Base-by-base conservation (phyloP, 108 stramenopile genomes). In the Mediolabrus comicus region DNA sequence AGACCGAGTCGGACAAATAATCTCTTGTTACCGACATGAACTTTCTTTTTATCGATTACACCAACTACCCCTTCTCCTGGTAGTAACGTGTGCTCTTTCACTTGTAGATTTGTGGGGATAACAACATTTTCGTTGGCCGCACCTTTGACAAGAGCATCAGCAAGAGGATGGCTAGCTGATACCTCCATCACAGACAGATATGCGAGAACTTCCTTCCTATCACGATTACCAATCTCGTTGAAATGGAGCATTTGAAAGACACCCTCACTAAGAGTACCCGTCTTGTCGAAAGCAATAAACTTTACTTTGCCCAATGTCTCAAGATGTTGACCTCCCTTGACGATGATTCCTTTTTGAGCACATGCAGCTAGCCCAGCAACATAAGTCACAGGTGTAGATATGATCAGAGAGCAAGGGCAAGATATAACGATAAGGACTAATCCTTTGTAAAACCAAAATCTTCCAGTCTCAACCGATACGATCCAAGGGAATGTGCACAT, bases 301-400 rank as follows among this genome's bases (percentile, higher is more conserved):
- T 79, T 81, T 3, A 88, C 81, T 12, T 58, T 31, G 22, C 84
- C 85, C 6, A 94, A 53, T 17, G 78, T 83, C 63, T 96, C 95
- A 2, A 96, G 62, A 54, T 84, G 59, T 8, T 82, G 71, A 14
- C 89, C 91, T 29, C 92, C 91, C 67, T 90, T 90, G 38, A 94
- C 65, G 25, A 96, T 29, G 12, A 96, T 72, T 17, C 95, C 95
- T 26, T 65, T 72, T 68, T 92, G 87, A 8, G 95, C 92, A 13
- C 86, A 77, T n/a, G 86, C 85, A 9, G 92, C 92, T 5, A 96
- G 58, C n/a, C 87, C 92, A 30, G 92, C 89, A 9, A 91, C 92
- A 69, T 90, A 90, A 1, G 84, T 65, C 9, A 96, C 89, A 31
- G 95, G 95, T 8, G 95, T 91, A 19, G 83, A 78, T 33, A 94